Base-by-base conservation (phyloP, 176 grass and related monocot genomes). In the Avena atlantica region DNA sequence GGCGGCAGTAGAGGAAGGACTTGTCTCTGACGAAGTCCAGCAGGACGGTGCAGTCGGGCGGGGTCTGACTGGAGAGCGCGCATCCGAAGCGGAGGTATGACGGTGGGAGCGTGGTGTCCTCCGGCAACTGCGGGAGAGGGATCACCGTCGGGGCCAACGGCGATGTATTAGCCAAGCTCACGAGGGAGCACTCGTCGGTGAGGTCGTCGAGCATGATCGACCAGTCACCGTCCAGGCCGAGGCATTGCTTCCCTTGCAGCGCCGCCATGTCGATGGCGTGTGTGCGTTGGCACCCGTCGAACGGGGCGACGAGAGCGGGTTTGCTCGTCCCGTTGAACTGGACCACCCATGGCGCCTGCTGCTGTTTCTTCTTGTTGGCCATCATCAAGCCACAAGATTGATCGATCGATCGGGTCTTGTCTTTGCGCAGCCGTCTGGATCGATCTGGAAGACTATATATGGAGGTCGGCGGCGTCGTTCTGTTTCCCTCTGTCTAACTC, bases 1-100 rank as follows among this genome's bases (percentile, higher is more conserved):
- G 15, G 15, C 25, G 74, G 74, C 74, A 77, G 27, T 78, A 34
- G 16, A 78, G 75, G 51, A 78, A 16, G 1, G 75, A 78, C 27
- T 36, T 57, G 4, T 72, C 69, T 10, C 20, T 12, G 9, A 21
- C 9, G 15, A 47, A 6, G 51, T 12, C 75, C 17, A 78, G 27
- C 27, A 78, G 0, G 47, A 58, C 27, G 27, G 27, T 29, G 27
- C 27, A 29, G 27, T 29, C 51, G 75, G 69, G 10, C 37, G 69
- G 51, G 29, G 27, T 36, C 8, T 12, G 75, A 5, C 4, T 6
- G 5, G 29, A 78, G 52, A 78, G 24, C 2, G 75, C 52, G 53
- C 75, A 78, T 1, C 14, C 53, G 9, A 78, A 78, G 4, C 4
- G 2, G 15, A 37, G 16, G 10, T 6, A 0, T 13, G 17, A 13